Evolutionary conservation across 306 rosid genomes (phyloP).

Genomic region (Vigna angularis): DNA sequence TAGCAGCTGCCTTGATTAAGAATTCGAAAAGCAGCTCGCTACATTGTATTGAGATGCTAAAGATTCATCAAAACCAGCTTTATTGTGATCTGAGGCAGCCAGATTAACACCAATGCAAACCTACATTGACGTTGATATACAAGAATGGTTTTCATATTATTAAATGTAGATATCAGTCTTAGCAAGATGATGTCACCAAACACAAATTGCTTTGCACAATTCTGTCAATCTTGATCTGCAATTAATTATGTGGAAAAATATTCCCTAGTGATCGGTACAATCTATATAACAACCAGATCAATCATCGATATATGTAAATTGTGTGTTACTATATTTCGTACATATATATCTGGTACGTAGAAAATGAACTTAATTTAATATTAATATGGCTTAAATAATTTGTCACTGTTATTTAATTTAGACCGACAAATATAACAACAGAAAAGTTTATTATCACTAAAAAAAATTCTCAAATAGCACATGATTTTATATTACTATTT

Average conservation of each 20-base stretch:
- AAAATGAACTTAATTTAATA: neutral
- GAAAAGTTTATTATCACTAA: too few relatives aligned
- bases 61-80: conserved; percentile 35
- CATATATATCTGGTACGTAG: neutral
- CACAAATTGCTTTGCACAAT: neutral
- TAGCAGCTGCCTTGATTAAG: conserved; percentile 22
- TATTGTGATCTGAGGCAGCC: conserved; percentile 25
- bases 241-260: neutral
- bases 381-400: neutral
- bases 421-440: too few relatives aligned
- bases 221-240: neutral
- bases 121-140: conserved; percentile 17
- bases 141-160: conserved; percentile 14
- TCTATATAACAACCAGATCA: neutral
- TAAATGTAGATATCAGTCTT: conserved; percentile 23
- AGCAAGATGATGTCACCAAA: neutral
- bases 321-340: neutral
- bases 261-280: neutral
- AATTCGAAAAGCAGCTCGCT: conserved; percentile 34
- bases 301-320: neutral
- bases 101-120: conserved; percentile 26
- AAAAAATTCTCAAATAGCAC: too few relatives aligned
- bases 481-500: too few relatives aligned
- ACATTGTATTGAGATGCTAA: conserved; percentile 25
- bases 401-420: too few relatives aligned